Conservation (phyloP, 2,329 filamentous ascomycete genomes). For the Claviceps quebecensis region DNA sequence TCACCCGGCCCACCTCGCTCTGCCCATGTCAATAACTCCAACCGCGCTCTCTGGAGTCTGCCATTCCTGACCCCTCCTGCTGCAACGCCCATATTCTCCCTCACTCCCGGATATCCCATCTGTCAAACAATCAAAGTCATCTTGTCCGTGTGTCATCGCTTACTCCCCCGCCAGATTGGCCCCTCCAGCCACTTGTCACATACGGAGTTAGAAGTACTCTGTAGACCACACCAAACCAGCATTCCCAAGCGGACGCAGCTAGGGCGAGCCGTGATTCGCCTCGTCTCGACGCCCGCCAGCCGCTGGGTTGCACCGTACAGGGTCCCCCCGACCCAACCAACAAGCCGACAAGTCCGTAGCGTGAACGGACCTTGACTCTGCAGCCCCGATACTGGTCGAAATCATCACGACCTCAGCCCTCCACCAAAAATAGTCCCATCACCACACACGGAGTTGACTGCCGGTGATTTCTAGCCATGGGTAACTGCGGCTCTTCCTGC, state of each 20-base stretch:
- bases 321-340: not conserved
- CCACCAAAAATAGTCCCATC: not conserved
- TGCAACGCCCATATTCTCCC: not conserved
- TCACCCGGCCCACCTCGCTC: constrained; percentile 1
- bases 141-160: constrained; percentile 1
- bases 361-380: not conserved
- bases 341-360: not conserved
- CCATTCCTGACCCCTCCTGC: not conserved
- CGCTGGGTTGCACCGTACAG: not conserved
- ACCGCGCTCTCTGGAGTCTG: too few species aligned
- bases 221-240: not conserved
- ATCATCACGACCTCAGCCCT: not conserved
- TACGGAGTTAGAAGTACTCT: not conserved
- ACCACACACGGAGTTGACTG: not conserved
- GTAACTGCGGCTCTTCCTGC: constrained; percentile 45
- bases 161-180: not conserved
- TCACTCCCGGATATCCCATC: not conserved
- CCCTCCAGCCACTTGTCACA: not conserved
- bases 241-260: not conserved
- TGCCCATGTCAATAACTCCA: constrained; percentile 1
- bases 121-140: constrained; percentile 1
- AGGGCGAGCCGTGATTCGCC: not conserved
- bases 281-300: not conserved
- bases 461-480: constrained; percentile 31
- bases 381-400: not conserved